Conservation (phyloP, 148 eudicot species). For the Rhododendron ovatum region DNA sequence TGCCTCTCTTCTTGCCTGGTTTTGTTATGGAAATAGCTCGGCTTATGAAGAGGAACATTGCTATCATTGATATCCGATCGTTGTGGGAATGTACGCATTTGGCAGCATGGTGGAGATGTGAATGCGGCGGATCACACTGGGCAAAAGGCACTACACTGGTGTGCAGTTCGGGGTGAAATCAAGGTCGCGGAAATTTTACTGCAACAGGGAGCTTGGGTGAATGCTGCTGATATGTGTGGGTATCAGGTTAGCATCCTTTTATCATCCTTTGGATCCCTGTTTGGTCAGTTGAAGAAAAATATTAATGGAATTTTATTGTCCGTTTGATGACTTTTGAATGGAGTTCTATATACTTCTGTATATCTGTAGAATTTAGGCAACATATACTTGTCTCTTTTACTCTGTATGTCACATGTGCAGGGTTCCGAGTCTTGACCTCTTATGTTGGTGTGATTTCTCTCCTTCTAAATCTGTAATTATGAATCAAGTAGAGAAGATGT, state of each 20-base stretch:
- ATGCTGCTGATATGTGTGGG: constrained; percentile 87
- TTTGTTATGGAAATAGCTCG: background rate
- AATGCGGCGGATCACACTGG: constrained; percentile 91
- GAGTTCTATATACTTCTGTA: background rate
- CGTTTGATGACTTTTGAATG: background rate
- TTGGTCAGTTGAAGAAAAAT: background rate
- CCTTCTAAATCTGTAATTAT: background rate
- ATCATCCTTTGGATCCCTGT: background rate
- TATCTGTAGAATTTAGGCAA: background rate
- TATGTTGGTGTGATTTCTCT: background rate
- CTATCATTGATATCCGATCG: background rate
- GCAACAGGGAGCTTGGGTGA: constrained; percentile 82
- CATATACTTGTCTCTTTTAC: background rate
- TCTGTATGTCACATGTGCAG: background rate
- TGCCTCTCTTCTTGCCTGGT: background rate
- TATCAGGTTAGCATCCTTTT: constrained; percentile 65
- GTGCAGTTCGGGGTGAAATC: constrained; percentile 88
- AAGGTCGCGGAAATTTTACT: constrained; percentile 94
- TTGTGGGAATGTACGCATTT: background rate
- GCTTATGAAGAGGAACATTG: background rate
- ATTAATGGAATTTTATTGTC: too few species aligned
- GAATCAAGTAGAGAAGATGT: background rate
- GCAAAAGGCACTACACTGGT: constrained; percentile 98
- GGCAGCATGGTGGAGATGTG: constrained; percentile 94
- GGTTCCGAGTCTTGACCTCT: background rate